Evolutionary conservation across 306 rosid genomes (phyloP).

Genomic region (Coriaria nepalensis): DNA sequence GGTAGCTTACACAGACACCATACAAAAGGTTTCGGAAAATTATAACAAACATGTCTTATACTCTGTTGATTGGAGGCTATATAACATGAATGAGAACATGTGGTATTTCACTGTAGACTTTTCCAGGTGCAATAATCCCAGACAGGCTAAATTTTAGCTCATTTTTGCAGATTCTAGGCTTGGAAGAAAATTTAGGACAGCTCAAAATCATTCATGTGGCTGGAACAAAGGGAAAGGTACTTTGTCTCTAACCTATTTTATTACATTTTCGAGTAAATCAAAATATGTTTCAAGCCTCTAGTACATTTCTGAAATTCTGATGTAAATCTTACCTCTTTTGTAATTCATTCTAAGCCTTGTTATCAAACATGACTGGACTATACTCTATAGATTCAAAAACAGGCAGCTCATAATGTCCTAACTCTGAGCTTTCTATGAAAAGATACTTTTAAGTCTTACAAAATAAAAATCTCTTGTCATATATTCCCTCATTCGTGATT

Average conservation of each 20-base stretch:
- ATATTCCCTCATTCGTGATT: background rate
- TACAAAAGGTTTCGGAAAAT: constrained; percentile 4
- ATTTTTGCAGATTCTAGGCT: constrained; percentile 41
- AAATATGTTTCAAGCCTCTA: constrained; percentile 1
- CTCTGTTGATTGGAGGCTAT: background rate
- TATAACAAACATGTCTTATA: too few relatives aligned
- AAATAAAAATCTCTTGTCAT: background rate
- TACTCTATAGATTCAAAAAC: too few relatives aligned
- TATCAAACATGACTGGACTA: too few relatives aligned
- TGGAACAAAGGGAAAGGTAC: constrained; percentile 85
- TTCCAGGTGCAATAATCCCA: background rate
- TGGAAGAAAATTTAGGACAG: constrained; percentile 38
- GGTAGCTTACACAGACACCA: background rate
- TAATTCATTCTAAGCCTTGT: too few relatives aligned
- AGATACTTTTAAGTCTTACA: too few relatives aligned
- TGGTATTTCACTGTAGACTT: background rate
- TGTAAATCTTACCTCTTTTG: background rate
- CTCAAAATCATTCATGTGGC: constrained; percentile 75
- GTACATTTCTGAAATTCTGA: constrained; percentile 1
- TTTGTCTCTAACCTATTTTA: constrained; percentile 2
- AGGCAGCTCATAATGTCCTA: too few relatives aligned
- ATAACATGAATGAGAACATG: constrained; percentile 1
- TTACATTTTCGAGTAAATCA: constrained; percentile 1
- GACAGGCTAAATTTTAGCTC: background rate
- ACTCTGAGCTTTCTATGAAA: too few relatives aligned